These are phyloP conservation scores for Melanomma pulvis-pyrius DNA, from an alignment of 495 filamentous ascomycete species.

Conservation along the genomic window DNA sequence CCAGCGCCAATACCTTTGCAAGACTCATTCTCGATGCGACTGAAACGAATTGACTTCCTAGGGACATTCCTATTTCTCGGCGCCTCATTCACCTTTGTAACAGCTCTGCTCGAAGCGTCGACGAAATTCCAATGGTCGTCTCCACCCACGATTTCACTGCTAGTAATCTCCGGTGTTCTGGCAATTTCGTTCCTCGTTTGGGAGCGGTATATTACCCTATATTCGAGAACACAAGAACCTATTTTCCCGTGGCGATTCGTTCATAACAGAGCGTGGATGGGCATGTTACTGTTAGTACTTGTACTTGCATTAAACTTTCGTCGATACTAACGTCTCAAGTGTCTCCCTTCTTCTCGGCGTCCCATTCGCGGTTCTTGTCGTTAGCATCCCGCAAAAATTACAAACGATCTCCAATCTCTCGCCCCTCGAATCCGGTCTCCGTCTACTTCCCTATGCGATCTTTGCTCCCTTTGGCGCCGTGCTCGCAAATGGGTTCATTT, in stretches of 20 bases:
- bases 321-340: background rate
- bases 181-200: background rate
- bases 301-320: background rate
- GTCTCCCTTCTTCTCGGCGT: background rate
- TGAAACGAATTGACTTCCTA: background rate
- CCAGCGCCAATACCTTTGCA: background rate
- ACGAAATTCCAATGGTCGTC: background rate
- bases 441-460: too few species aligned
- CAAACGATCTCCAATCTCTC: too few species aligned
- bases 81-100: background rate
- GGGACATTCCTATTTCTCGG: background rate
- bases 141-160: background rate
- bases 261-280: background rate
- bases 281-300: background rate
- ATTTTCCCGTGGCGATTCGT: constrained; percentile 1
- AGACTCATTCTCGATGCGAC: background rate
- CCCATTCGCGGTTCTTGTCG: too few species aligned
- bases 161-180: background rate
- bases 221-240: background rate
- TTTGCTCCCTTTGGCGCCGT: background rate
- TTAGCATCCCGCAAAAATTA: too few species aligned
- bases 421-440: too few species aligned
- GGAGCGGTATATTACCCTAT: background rate
- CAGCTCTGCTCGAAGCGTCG: background rate
- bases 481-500: background rate